Evolutionary conservation across 2,329 filamentous ascomycete genomes (phyloP).

Genomic region (Tolypocladium capitatum): DNA sequence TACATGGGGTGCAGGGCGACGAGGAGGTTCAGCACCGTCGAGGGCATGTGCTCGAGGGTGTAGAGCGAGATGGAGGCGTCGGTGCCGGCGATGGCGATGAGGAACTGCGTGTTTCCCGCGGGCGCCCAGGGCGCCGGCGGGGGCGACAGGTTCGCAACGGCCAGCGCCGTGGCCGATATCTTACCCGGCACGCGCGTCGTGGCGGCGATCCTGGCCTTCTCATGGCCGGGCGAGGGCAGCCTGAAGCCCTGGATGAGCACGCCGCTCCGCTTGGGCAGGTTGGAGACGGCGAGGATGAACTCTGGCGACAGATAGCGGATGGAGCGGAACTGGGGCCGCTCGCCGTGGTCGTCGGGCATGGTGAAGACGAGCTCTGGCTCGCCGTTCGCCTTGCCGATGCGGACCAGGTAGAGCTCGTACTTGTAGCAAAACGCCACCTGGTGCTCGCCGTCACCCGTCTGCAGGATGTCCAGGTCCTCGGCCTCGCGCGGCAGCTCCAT

Average conservation of each 20-base stretch:
- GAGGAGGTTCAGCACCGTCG: conserved; percentile 34
- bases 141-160: conserved; percentile 56
- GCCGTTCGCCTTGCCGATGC: conserved; percentile 35
- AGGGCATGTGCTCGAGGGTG: conserved; percentile 56
- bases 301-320: conserved; percentile 45
- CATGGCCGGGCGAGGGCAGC: conserved; percentile 26
- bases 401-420: conserved; percentile 57
- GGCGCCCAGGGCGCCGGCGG: conserved; percentile 34
- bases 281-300: conserved; percentile 44
- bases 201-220: conserved; percentile 35
- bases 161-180: conserved; percentile 64
- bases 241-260: conserved; percentile 44
- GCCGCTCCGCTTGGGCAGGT: conserved; percentile 45
- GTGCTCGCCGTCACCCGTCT: conserved; percentile 49
- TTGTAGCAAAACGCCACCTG: conserved; percentile 69
- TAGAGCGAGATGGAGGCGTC: conserved; percentile 68
- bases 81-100: conserved; percentile 67
- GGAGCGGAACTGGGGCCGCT: conserved; percentile 39
- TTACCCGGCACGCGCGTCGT: conserved; percentile 47
- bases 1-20: conserved; percentile 37
- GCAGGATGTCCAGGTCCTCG: conserved; percentile 55
- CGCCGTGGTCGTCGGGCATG: conserved; percentile 33
- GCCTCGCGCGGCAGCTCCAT: conserved; percentile 43
- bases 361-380: conserved; percentile 43
- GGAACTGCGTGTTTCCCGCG: conserved; percentile 58